Evolutionary conservation across 768 basidiomycete species (phyloP), one percentile per base, ranked within the genome.

Genomic region (Termitomyces sp.): DNA sequence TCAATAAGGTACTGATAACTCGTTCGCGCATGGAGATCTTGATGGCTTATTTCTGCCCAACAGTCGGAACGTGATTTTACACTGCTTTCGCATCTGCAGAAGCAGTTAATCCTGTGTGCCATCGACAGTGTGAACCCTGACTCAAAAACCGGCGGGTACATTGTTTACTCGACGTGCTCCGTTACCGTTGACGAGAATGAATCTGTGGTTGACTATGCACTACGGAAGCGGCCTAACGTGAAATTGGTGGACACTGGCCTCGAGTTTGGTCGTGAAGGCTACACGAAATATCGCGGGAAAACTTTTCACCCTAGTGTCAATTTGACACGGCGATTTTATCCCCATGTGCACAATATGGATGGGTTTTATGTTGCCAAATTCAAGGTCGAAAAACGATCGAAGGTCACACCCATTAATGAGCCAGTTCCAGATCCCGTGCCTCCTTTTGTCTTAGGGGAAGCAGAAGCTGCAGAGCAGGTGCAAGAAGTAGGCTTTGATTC

Each of bases 291-390:
- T 77, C 86, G 93, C 53, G 97, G 96, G 22, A 98, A 95, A 80
- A 81, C 73, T 32, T 98, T 98, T 75, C 80, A 86, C 69, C 79
- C 88, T 35, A 89, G 82, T 62, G 70, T 99, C 65, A 80, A 76
- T 61, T 72, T 96, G 62, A 97, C 97, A 20, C 77, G 94, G 64
- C 78, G 97, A 60, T 96, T 94, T 72, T 96, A 94, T 69, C 92
- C 95, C 16, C 95, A 98, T 72, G 94, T 97, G 65, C 95, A 98
- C 75, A 99, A 99, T 73, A 97, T 98, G 95, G 97, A 99, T 70
- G 97, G 97, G 6, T 99, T 99, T 81, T 99, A 82, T 71, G 95
- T 98, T 56, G 96, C 96, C 58, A 98, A 98, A 73, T 92, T 99
- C 81, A 95, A 91, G 73, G 87, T 98, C n/a, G 88, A 85, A 69